A percentile compares a stretch with the other conserved stretches of the same genome.
phyloP scores from a whole-genome alignment of 1,139 yeast species.

The Sugiyamaella paludigena region DNA sequence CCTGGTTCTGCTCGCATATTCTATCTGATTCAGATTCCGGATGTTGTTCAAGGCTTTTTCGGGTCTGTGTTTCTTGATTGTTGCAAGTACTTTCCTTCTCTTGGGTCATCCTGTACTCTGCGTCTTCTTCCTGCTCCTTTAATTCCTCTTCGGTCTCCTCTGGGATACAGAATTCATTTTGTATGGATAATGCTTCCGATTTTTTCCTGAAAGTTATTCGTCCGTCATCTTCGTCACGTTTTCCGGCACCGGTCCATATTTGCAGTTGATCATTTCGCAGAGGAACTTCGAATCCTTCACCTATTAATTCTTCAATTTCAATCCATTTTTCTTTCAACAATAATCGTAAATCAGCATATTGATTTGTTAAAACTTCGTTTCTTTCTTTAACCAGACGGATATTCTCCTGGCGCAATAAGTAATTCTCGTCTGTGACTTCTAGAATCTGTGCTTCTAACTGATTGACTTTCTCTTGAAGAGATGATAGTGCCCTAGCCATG shows the following conservation, averaged over 20 bases:
- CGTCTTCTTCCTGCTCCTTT: background rate
- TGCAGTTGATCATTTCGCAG: background rate
- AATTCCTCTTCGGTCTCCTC: constrained; percentile 18
- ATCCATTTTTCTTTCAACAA: constrained; percentile 16
- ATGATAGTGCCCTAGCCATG: constrained; percentile 30
- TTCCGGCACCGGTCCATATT: constrained; percentile 2
- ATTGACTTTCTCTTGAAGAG: constrained; percentile 26
- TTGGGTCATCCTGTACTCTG: background rate
- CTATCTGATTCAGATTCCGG: too few species aligned
- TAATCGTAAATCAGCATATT: constrained; percentile 9
- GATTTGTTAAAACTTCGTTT: constrained; percentile 6
- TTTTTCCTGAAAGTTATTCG: constrained; percentile 12
- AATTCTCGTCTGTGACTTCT: constrained; percentile 28
- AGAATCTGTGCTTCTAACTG: constrained; percentile 25
- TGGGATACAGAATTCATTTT: constrained; percentile 14
- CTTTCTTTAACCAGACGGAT: constrained; percentile 18
- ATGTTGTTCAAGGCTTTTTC: background rate
- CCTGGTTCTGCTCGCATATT: too few species aligned
- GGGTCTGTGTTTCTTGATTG: background rate
- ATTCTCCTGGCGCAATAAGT: constrained; percentile 24
- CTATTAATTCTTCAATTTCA: constrained; percentile 16
- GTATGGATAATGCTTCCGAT: background rate
- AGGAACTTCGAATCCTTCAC: constrained; percentile 9
- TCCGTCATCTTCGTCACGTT: background rate
- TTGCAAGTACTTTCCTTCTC: background rate